Conservation (phyloP, 1,139 yeast genomes). For the Debaryomyces psychrophilus region DNA sequence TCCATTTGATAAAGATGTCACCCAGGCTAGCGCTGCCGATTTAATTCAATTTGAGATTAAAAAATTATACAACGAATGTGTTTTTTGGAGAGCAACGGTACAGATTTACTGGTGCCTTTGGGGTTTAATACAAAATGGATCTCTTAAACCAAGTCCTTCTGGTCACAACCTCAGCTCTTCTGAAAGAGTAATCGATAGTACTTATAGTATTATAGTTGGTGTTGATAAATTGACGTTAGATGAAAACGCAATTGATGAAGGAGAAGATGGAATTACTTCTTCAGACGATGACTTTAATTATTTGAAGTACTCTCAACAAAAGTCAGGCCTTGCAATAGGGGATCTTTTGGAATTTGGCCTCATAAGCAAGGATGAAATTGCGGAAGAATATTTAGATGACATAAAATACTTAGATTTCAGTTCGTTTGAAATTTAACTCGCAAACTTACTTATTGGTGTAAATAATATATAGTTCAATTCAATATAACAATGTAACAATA, state of each 20-base stretch:
- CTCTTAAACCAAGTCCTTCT: constrained; percentile 22
- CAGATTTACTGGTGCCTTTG: constrained; percentile 85
- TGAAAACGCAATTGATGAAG: constrained; percentile 21
- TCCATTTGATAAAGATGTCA: constrained; percentile 21
- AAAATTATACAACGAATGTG: constrained; percentile 62
- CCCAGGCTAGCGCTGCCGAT: constrained; percentile 26
- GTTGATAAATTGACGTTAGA: constrained; percentile 33
- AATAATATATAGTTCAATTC: neutral
- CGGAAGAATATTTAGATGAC: constrained; percentile 23
- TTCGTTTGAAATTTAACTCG: constrained; percentile 27
- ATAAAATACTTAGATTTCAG: constrained; percentile 48
- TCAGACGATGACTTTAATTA: constrained; percentile 80
- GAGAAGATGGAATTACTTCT: constrained; percentile 40
- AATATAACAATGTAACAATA: neutral
- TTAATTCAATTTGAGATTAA: constrained; percentile 57
- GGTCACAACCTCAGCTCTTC: constrained; percentile 19
- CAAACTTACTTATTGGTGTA: neutral
- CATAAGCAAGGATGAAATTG: constrained; percentile 38
- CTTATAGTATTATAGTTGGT: constrained; percentile 43
- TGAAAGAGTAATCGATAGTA: constrained; percentile 41
- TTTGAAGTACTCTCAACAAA: constrained; percentile 72
- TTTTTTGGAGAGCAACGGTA: constrained; percentile 81
- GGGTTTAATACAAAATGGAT: constrained; percentile 84
- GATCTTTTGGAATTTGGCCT: constrained; percentile 71
- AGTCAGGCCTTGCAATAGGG: constrained; percentile 71